These are phyloP conservation scores for Verticillium isaacii DNA, from an alignment of 2,329 filamentous ascomycete species.

Conservation along the genomic window DNA sequence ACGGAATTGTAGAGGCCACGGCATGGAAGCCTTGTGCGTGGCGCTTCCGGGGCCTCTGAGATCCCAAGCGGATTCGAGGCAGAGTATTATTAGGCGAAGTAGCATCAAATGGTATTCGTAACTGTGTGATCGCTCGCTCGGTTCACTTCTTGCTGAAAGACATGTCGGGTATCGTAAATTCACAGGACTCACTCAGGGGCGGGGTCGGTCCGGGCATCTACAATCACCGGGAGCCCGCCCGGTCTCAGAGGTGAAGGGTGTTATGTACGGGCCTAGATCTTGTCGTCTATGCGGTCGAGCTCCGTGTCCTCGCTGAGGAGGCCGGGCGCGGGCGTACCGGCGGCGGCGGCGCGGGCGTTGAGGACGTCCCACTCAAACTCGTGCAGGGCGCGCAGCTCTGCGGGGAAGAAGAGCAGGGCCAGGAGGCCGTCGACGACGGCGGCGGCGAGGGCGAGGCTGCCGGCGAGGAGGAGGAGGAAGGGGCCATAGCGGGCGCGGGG, in stretches of 20 bases:
- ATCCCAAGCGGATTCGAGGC: neutral
- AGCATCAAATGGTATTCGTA: neutral
- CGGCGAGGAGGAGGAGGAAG: slow-evolving; percentile 75
- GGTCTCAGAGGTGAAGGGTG: slow-evolving; percentile 11
- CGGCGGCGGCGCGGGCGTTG: slow-evolving; percentile 52
- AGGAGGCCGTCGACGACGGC: slow-evolving; percentile 83
- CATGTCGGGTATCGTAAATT: no score
- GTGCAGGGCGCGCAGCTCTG: slow-evolving; percentile 74
- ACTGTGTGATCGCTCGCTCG: neutral
- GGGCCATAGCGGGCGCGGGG: slow-evolving; percentile 56
- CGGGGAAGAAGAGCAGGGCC: slow-evolving; percentile 78
- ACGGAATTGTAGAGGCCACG: neutral
- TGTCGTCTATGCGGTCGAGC: slow-evolving; percentile 5
- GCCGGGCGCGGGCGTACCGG: slow-evolving; percentile 13
- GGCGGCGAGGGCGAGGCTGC: slow-evolving; percentile 69
- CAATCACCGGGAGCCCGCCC: slow-evolving; percentile 12
- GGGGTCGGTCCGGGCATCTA: neutral
- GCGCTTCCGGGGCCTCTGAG: neutral
- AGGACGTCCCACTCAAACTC: slow-evolving; percentile 94
- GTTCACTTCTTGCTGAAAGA: no score
- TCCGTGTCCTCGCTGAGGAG: neutral
- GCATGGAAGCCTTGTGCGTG: neutral
- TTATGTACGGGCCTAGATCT: neutral
- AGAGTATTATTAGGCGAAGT: neutral
- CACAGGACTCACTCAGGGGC: no score